phyloP scores from a whole-genome alignment of 2,329 filamentous ascomycete species.

The Penicillium glabrum region DNA sequence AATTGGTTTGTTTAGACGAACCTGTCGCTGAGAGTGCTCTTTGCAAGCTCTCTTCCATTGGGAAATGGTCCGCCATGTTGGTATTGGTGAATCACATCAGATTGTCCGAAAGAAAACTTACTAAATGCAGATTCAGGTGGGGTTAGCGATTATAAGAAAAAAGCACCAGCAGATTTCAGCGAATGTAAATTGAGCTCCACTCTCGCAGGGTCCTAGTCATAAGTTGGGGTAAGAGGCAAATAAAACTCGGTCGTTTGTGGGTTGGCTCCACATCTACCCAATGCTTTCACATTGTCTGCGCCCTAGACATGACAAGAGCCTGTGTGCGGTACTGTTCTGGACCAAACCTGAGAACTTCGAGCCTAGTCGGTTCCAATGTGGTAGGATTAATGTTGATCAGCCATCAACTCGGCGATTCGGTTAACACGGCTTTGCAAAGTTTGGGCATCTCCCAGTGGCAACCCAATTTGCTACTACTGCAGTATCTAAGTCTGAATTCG shows the following conservation, averaged over 20 bases:
- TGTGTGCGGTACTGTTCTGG: constrained; percentile 7
- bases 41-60: constrained; percentile 16
- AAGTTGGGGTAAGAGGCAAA: constrained; percentile 13
- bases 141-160: constrained; percentile 9
- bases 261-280: constrained; percentile 13
- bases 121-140: constrained; percentile 12
- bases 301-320: constrained; percentile 12
- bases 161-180: not conserved
- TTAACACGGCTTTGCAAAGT: constrained; percentile 19
- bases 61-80: constrained; percentile 19
- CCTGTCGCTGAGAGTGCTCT: constrained; percentile 7
- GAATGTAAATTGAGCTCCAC: constrained; percentile 11
- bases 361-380: constrained; percentile 11
- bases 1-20: not conserved
- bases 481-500: not conserved
- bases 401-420: constrained; percentile 8
- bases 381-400: constrained; percentile 19
- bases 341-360: constrained; percentile 9
- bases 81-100: not conserved
- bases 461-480: not conserved
- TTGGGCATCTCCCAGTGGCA: constrained; percentile 2
- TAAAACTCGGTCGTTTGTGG: constrained; percentile 14
- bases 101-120: not conserved
- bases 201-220: constrained; percentile 8
- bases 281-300: constrained; percentile 10